Evolutionary conservation across 768 basidiomycete genomes (phyloP), one percentile per base, ranked within the genome.

Genomic region (Leucocoprinus leucothites): DNA sequence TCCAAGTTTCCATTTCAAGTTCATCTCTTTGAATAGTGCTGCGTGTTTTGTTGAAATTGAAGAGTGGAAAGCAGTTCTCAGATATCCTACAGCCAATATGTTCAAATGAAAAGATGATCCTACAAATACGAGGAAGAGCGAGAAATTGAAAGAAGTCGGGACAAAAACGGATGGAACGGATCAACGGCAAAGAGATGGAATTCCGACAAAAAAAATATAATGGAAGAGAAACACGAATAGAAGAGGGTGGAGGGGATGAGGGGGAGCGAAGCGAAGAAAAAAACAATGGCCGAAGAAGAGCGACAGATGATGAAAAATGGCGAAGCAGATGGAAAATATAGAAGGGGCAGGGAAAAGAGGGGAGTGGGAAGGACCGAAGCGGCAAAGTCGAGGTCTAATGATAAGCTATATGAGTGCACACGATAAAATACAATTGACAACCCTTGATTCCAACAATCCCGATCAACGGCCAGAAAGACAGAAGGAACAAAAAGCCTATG

Each of bases 361-460:
- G n/a, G n/a, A n/a, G n/a, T n/a, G n/a, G n/a, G n/a, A n/a, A 60
- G 58, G 51, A 56, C 62, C 54, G 56, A 62, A 63, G 61, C 64
- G 61, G 61, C 65, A 57, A 57, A 58, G n/a, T n/a, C n/a, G n/a
- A 53, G 42, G 49, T 56, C n/a, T 60, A 64, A 67, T 62, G n/a
- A 65, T 57, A 63, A 61, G 62, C 62, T 63, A 67, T 64, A 66
- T 63, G 65, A 66, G 61, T 65, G 63, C 56, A 60, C 53, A 48
- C 40, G n/a, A 62, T 56, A 54, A 62, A 61, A 60, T 60, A 67
- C 63, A 62, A 63, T 61, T 48, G 50, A 63, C 63, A 55, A 48
- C 52, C 52, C 43, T 24, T 38, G 40, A 45, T 54, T 46, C 45
- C 53, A 54, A 40, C 35, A 26, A 47, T 34, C 53, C n/a, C n/a